Evolutionary conservation across 257 asterid species (phyloP), one percentile per base, ranked within the genome.

Genomic region (Nicotiana benthamiana): DNA sequence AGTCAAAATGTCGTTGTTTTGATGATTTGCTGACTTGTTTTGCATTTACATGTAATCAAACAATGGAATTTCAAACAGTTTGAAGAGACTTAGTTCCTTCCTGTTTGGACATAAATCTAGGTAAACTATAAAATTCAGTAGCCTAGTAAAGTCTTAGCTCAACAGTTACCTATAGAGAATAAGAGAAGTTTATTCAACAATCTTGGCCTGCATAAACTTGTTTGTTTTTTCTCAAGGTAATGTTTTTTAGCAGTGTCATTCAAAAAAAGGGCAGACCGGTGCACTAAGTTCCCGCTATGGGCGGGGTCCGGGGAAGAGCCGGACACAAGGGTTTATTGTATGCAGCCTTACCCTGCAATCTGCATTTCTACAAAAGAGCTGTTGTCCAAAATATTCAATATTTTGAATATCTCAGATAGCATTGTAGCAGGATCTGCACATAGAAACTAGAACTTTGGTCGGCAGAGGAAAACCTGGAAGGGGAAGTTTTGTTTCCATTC

Each of bases 331-430:
- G 27, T 26, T 2, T 26, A 26, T 26, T 26, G 27, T 26, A 26
- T 26, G 27, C 27, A 26, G 27, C 27, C 27, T 26, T 26, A 26
- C 27, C 27, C 27, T 26, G 27, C 27, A 26, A 1, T 26, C 27
- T 26, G 27, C 27, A 26, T 26, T 26, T 26, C 27, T 26, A 2
- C 27, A 26, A 26, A 26, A 2, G 46, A 36, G 46, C 46, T 40
- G 46, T 0, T 40, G 3, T 40, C 10, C 9, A 40, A 40, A 36
- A 40, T 8, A 40, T 40, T 40, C 46, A 40, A 40, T 40, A 7
- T 96, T 83, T 84, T 66, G 82, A 97, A 96, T 89, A 89, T 94
- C 84, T 88, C 99, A 75, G 90, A 96, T 86, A 87, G 87, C 59
- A 70, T 77, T 82, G 83, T 70, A 75, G 75, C 12, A 53, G 84